Evolutionary conservation across 805 yeast species (phyloP), one percentile per base, ranked within the genome.

Genomic region (Hyphopichia homilentoma): DNA sequence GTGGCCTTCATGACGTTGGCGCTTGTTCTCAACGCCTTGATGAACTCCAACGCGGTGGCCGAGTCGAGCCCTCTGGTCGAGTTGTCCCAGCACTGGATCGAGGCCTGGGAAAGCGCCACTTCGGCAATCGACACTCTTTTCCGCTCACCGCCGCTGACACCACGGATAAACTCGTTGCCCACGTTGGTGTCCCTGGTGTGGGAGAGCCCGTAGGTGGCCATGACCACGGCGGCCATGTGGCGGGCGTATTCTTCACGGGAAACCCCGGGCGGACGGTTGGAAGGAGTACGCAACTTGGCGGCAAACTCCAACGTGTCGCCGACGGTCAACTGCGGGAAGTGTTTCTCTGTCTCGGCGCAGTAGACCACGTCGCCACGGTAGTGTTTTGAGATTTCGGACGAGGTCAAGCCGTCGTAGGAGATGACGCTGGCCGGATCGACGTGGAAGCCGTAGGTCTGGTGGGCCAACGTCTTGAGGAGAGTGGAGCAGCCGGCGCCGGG

Each of bases 401-500:
- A 73, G 3, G 72, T 42, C n/a, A 79, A 50, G 7, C 84, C 84
- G 45, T 70, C 75, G 52, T 74, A 79, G 7, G 70, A 57, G 20
- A 79, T 61, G 5, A 43, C 40, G 1, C 83, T 67, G 20, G 66
- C 69, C 25, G 54, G 36, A 23, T 65, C 75, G 20, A 79, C 45
- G 20, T 69, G 50, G 51, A 75, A 77, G 39, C 85, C 85, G 47
- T 75, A 73, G 5, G 83, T 75, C 33, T 77, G 73, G 20, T 78
- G 80, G 8, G 87, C 76, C 42, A 82, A 61, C 3, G 83, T 70
- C 44, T 79, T 79, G 45, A 81, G 61, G 30, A 80, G 59, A 0
- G 87, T 79, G 3, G 85, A 72, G 53, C 87, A 81, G 42, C 88
- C 87, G n/a, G 86, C 76, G 48, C 90, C 90, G 1, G 90, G 90